Base-by-base conservation (phyloP, 2,329 filamentous ascomycete genomes). In the Botrytis aclada region DNA sequence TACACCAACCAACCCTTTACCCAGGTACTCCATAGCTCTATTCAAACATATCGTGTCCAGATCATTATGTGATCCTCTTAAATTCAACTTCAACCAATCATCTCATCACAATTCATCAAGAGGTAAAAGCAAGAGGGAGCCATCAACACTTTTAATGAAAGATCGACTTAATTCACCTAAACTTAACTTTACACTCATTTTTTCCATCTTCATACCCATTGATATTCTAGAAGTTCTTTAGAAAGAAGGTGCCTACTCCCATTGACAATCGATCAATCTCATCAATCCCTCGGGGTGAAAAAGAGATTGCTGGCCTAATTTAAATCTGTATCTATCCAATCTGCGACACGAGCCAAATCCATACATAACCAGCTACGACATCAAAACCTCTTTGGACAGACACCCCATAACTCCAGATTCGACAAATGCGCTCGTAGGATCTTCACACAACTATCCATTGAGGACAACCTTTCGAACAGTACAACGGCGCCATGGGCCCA, bases 401-500 rank as follows among this genome's bases (percentile, higher is more conserved):
- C 62, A 34, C 60, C 60, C 34, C 20, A 20, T 22, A 58, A 29
- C 45, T 45, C 70, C 37, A 45, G n/a, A 71, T 56, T 73, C 67
- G 64, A 74, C 75, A 76, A 72, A 79, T 80, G 78, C 75, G 67
- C 75, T 74, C 51, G 22, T 60, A 60, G 22, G 22, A 66, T 47
- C 22, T 22, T 70, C 67, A 71, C 70, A 72, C 69, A 71, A 62
- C 62, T 62, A 76, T 77, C 75, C 56, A 77, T 77, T 76, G 77
- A 79, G 79, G 78, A 80, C 78, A 76, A 72, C 74, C 37, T 32
- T 32, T 60, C 61, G 71, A 73, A 62, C 73, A 76, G 63, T 73
- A 74, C 69, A 76, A 71, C 75, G 74, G 74, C 70, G 77, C 87
- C 81, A 85, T 90, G 85, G 87, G 88, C 80, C 85, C 88, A 77